These are phyloP conservation scores for Lentinula boryana DNA, from an alignment of 768 basidiomycete genomes.

Conservation along the genomic window DNA sequence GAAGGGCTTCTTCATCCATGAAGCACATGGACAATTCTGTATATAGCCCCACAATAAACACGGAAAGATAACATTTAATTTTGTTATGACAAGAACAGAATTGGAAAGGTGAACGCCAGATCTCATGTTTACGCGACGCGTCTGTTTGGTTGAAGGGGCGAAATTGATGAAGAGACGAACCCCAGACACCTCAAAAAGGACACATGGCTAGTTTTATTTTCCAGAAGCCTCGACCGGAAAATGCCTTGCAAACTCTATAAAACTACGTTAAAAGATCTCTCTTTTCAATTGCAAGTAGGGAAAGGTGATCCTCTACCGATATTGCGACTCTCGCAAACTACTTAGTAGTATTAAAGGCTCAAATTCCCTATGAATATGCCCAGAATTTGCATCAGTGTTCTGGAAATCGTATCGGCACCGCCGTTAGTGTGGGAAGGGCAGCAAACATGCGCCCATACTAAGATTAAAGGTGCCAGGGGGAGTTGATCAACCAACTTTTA, in stretches of 20 bases:
- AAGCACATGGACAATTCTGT: conserved; percentile 21
- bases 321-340: no score
- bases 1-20: conserved; percentile 7
- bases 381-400: background rate
- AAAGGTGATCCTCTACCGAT: no score
- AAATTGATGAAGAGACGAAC: conserved; percentile 11
- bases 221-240: background rate
- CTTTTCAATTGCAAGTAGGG: no score
- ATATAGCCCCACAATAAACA: background rate
- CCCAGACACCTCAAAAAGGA: conserved; percentile 16
- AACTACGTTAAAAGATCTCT: no score
- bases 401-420: background rate
- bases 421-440: conserved; percentile 5
- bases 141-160: conserved; percentile 32
- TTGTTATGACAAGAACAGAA: background rate
- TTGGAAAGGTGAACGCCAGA: background rate
- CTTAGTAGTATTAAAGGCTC: no score
- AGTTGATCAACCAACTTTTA: conserved; percentile 10
- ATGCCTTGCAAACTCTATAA: background rate
- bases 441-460: conserved; percentile 9
- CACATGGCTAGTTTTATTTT: background rate
- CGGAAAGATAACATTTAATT: conserved; percentile 4
- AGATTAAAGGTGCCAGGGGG: conserved; percentile 10
- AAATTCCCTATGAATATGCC: no score
- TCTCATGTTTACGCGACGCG: conserved; percentile 37